These are phyloP conservation scores for Chrysoporthe puriensis DNA, from an alignment of 2,329 filamentous ascomycete genomes.

Conservation along the genomic window DNA sequence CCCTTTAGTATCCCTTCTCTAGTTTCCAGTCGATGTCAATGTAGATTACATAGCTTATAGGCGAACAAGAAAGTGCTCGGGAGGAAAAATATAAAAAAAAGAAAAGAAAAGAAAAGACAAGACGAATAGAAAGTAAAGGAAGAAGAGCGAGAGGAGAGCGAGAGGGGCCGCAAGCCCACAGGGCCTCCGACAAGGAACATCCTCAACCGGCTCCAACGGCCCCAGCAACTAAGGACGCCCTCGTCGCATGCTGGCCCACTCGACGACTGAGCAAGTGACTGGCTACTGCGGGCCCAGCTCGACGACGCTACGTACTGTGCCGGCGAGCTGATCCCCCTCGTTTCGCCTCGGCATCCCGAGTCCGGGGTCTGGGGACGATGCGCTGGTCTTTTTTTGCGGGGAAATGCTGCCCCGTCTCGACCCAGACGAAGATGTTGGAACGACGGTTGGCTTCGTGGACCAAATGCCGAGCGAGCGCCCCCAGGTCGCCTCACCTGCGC, in stretches of 20 bases:
- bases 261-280: neutral
- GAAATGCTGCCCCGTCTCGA: constrained; percentile 1
- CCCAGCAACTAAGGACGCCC: too few relatives aligned
- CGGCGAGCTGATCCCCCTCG: neutral
- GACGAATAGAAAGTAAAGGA: too few relatives aligned
- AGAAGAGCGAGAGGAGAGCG: too few relatives aligned
- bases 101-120: too few relatives aligned
- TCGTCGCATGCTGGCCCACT: neutral
- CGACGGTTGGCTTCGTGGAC: neutral
- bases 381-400: neutral
- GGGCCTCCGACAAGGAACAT: too few relatives aligned
- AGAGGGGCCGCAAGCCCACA: too few relatives aligned
- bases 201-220: too few relatives aligned
- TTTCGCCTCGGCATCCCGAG: neutral
- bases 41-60: neutral
- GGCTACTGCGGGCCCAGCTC: neutral
- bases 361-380: neutral
- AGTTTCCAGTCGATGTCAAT: neutral
- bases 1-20: neutral
- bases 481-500: neutral
- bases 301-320: neutral
- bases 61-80: too few relatives aligned
- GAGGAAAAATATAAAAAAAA: too few relatives aligned
- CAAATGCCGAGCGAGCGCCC: neutral
- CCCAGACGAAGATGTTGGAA: neutral